Evolutionary conservation across 2,329 filamentous ascomycete species (phyloP), one percentile per base, ranked within the genome.

Genomic region (Exophiala bonariae): DNA sequence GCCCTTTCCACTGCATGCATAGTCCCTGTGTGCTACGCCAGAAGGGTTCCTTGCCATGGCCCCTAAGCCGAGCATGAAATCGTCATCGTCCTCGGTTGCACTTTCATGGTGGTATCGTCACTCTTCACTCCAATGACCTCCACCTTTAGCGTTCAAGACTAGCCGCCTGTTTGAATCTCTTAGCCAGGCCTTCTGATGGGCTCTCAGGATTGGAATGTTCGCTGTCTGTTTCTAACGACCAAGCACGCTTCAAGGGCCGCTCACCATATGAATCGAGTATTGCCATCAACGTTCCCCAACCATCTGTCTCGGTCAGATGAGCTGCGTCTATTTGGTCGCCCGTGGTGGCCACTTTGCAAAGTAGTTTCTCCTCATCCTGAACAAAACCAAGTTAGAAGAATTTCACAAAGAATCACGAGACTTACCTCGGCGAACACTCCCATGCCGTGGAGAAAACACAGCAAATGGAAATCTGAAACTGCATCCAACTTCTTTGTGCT

Each of bases 221-320:
- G 58, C 64, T 59, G 52, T 62, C 64, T 19, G 45, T 43, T 60
- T 58, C 55, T 56, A 61, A 55, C 61, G 59, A 53, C 67, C 59
- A 57, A 57, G 60, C 45, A 56, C 63, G 64, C 56, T 64, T 66
- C 43, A 60, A 58, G 54, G 64, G 58, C 82, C 86, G 86, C 87
- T 96, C 91, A 95, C 91, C 89, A 80, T 89, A 90, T 48, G 54
- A 87, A 83, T 93, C 83, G 74, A 97, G 81, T 68, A 99, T 95
- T 69, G 87, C 86, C 72, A 92, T 80, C 64, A 99, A 79, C 50
- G 89, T 97, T 69, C 91, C 87, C 93, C 93, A 99, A 63, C 93
- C 93, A 64, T 86, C 80, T 61, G 87, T 91, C 61, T 89, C 86
- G 70, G 90, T 82, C 59, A 99, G 80, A 65, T 93, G 85, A 64